Percentiles rank a stretch among this genome's conserved stretches.
These are phyloP conservation scores for Bullera alba DNA, from an alignment of 768 basidiomycete species.

Conservation along the genomic window DNA sequence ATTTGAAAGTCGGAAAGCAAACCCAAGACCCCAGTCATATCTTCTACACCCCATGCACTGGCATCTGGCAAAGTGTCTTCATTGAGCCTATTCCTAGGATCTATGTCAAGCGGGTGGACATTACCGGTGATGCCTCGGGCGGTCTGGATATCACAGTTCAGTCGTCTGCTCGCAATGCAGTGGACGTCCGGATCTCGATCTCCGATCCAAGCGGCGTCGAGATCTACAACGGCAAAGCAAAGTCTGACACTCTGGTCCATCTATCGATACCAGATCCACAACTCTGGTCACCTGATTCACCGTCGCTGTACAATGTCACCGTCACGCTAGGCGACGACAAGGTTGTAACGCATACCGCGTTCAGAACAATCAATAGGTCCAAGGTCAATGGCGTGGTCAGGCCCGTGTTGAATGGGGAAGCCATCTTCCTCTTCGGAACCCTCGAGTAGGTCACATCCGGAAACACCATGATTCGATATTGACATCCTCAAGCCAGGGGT, in stretches of 20 bases:
- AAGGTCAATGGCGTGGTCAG: constrained; percentile 10
- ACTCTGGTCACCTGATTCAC: constrained; percentile 16
- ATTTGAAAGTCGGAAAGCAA: constrained; percentile 19
- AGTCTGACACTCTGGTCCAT: not conserved
- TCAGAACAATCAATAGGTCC: constrained; percentile 10
- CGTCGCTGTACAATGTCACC: constrained; percentile 16
- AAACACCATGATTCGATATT: not conserved
- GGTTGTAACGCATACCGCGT: constrained; percentile 14
- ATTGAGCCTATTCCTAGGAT: constrained; percentile 19
- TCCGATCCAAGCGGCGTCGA: not conserved
- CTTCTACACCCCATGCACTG: constrained; percentile 22
- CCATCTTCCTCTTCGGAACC: constrained; percentile 16
- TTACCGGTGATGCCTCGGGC: constrained; percentile 15
- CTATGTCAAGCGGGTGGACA: constrained; percentile 9
- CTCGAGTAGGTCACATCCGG: constrained; percentile 13
- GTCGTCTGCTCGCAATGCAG: constrained; percentile 5
- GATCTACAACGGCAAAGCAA: not conserved
- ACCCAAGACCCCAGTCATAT: constrained; percentile 18
- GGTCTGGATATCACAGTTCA: constrained; percentile 9
- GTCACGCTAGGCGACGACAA: constrained; percentile 16
- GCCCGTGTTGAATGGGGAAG: constrained; percentile 18
- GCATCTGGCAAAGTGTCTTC: constrained; percentile 25
- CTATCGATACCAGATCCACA: constrained; percentile 3
- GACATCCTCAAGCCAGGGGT: constrained; percentile 13
- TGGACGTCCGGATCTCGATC: not conserved